A percentile compares a stretch with the other conserved stretches of the same genome.
These are phyloP conservation scores for Ophiosphaerella korrae DNA, from an alignment of 2,329 filamentous ascomycete species.

Conservation along the genomic window DNA sequence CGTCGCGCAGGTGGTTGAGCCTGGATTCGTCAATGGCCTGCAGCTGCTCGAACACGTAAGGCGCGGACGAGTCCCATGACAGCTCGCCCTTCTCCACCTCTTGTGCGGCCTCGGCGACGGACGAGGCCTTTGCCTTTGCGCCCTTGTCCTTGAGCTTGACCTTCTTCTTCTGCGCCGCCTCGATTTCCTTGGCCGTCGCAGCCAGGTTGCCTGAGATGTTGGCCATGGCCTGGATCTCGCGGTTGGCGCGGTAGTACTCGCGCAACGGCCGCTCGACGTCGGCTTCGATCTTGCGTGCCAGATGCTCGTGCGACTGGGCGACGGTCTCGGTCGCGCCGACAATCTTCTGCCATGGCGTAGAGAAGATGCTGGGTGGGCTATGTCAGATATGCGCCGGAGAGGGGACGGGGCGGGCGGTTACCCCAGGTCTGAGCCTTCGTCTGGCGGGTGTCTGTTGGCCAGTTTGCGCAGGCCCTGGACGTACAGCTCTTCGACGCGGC, in stretches of 20 bases:
- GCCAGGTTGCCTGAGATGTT: constrained; percentile 81
- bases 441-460: constrained; percentile 73
- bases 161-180: constrained; percentile 81
- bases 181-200: constrained; percentile 82
- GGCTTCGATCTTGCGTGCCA: constrained; percentile 80
- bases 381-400: constrained; percentile 28
- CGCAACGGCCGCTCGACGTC: constrained; percentile 87
- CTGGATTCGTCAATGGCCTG: constrained; percentile 89
- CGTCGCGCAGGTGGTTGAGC: constrained; percentile 86
- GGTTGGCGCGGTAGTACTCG: constrained; percentile 71
- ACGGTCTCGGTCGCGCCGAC: constrained; percentile 78
- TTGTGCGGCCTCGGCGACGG: constrained; percentile 74
- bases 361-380: constrained; percentile 72
- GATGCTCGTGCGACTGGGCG: constrained; percentile 80
- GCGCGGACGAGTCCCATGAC: constrained; percentile 93
- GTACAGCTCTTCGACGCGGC: constrained; percentile 89
- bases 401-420: constrained; percentile 51
- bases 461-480: constrained; percentile 81
- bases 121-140: constrained; percentile 73
- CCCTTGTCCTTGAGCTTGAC: constrained; percentile 84
- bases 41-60: constrained; percentile 91
- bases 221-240: constrained; percentile 78
- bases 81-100: constrained; percentile 77
- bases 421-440: constrained; percentile 83
- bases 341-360: constrained; percentile 87